These are phyloP conservation scores for Fusarium sacchari DNA, from an alignment of 2,329 filamentous ascomycete species.

Conservation along the genomic window DNA sequence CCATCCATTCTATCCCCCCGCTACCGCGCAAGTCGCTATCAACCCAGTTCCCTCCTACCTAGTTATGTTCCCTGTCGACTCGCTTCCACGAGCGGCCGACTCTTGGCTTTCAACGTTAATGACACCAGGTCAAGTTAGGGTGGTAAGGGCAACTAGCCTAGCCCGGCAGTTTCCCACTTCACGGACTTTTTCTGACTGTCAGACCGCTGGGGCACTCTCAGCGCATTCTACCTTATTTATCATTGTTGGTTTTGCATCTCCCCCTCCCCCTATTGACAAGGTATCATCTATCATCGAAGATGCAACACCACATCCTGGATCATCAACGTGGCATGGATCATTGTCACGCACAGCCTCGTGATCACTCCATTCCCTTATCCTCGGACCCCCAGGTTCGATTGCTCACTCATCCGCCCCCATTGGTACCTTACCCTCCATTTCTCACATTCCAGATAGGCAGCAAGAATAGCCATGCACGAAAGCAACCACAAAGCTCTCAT, in stretches of 20 bases:
- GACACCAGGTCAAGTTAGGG: neutral
- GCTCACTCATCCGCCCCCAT: slow-evolving; percentile 28
- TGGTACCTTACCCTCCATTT: slow-evolving; percentile 18
- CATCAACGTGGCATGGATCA: slow-evolving; percentile 18
- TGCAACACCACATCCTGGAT: slow-evolving; percentile 22
- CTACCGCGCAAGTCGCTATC: slow-evolving; percentile 31
- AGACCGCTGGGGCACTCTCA: neutral
- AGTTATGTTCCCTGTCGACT: slow-evolving; percentile 7
- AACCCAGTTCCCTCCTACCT: slow-evolving; percentile 1
- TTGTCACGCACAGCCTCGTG: slow-evolving; percentile 32
- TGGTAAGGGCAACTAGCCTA: neutral
- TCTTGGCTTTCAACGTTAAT: slow-evolving; percentile 19
- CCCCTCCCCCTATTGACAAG: slow-evolving; percentile 19
- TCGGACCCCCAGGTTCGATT: slow-evolving; percentile 13
- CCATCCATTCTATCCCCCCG: slow-evolving; percentile 27
- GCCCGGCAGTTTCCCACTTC: slow-evolving; percentile 24
- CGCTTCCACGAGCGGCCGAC: slow-evolving; percentile 18
- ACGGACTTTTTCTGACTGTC: slow-evolving; percentile 3
- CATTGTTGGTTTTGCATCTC: slow-evolving; percentile 5
- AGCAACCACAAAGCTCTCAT: slow-evolving; percentile 24
- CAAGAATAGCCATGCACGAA: slow-evolving; percentile 26
- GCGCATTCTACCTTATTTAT: neutral
- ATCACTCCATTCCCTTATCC: slow-evolving; percentile 12
- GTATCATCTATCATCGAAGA: slow-evolving; percentile 9
- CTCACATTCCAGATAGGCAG: slow-evolving; percentile 12